These are phyloP conservation scores for Phaeophleospora eucalypticola DNA, from an alignment of 2,329 filamentous ascomycete genomes.

Conservation along the genomic window DNA sequence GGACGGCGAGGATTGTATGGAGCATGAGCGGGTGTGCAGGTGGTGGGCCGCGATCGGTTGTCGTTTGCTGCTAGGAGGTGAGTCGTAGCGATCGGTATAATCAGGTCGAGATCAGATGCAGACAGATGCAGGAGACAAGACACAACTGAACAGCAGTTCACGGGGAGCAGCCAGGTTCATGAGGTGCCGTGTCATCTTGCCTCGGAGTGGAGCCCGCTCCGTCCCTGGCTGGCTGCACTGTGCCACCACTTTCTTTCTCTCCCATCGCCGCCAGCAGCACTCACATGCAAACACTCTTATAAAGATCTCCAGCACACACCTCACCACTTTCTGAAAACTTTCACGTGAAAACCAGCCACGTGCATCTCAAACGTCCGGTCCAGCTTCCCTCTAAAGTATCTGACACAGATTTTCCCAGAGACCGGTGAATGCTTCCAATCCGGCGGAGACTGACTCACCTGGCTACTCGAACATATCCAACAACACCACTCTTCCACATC, in stretches of 20 bases:
- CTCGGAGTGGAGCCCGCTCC: background rate
- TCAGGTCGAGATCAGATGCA: too few species aligned
- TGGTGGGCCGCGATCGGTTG: too few species aligned
- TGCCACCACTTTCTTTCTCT: background rate
- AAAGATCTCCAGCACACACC: too few species aligned
- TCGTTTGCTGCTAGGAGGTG: background rate
- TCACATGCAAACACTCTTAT: too few species aligned
- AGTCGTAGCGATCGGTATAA: too few species aligned
- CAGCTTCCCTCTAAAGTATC: too few species aligned
- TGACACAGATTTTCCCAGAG: background rate
- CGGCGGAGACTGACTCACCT: constrained; percentile 20
- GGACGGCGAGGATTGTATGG: constrained; percentile 2
- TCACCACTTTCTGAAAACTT: too few species aligned
- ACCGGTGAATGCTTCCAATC: constrained; percentile 17
- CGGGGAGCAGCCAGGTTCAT: background rate
- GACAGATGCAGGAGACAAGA: too few species aligned
- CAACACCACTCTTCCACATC: background rate
- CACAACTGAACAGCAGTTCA: too few species aligned
- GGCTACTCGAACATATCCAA: constrained; percentile 6
- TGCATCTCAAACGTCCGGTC: too few species aligned
- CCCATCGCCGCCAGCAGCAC: too few species aligned
- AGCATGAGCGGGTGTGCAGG: constrained; percentile 9
- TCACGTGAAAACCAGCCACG: too few species aligned
- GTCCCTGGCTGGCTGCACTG: background rate
- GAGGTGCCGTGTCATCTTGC: background rate